These are phyloP conservation scores for Cryphonectria naterciae DNA, from an alignment of 2,329 filamentous ascomycete species.

Conservation along the genomic window DNA sequence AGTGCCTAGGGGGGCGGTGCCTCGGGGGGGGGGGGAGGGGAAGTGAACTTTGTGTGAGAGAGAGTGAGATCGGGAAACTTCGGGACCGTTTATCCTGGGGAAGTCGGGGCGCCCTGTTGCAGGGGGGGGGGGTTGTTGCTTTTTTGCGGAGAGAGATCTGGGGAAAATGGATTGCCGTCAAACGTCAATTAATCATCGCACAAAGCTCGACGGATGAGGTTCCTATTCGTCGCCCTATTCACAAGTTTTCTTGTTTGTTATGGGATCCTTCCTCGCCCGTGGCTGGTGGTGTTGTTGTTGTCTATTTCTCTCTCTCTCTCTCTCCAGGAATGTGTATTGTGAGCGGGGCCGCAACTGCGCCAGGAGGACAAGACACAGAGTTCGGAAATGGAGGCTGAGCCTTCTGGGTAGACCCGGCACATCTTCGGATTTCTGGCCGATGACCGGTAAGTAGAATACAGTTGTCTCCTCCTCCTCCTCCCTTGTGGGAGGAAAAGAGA, in stretches of 20 bases:
- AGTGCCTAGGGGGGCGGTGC: no score
- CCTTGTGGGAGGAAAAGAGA: background rate
- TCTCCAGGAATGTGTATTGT: background rate
- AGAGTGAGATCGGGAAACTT: conserved; percentile 24
- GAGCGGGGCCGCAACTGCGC: background rate
- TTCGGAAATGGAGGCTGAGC: background rate
- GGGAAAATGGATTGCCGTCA: conserved; percentile 27
- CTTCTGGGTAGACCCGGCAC: background rate
- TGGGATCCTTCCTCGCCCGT: conserved; percentile 9
- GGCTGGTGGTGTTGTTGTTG: background rate
- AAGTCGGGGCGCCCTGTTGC: conserved; percentile 17
- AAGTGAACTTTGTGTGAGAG: background rate
- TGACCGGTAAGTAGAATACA: background rate
- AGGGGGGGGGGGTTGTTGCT: conserved; percentile 7
- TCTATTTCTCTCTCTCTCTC: background rate
- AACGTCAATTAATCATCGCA: conserved; percentile 23
- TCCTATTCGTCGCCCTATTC: conserved; percentile 8
- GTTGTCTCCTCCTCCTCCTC: background rate
- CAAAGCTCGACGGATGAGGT: conserved; percentile 6
- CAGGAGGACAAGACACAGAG: background rate
- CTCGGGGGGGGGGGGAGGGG: background rate
- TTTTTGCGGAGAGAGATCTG: conserved; percentile 30
- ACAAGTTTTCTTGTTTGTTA: background rate
- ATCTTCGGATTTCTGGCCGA: background rate
- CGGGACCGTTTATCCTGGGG: conserved; percentile 23